These are phyloP conservation scores for Neocallimastix lanati DNA, from an alignment of 192 early-diverging fungal genomes.

Conservation along the genomic window DNA sequence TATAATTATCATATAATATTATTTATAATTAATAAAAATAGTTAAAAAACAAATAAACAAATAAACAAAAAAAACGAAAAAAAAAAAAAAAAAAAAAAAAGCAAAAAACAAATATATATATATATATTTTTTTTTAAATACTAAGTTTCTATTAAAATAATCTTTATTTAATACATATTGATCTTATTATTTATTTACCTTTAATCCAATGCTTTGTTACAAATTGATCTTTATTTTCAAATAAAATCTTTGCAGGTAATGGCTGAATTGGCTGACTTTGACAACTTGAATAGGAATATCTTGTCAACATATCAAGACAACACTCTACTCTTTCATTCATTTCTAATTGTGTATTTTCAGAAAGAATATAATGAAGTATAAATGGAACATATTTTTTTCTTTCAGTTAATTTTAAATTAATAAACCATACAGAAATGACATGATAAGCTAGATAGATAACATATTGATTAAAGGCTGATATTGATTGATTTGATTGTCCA, in stretches of 20 bases:
- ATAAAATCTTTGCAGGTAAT: background rate
- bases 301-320: constrained; percentile 83
- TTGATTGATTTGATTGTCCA: background rate
- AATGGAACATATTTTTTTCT: constrained; percentile 61
- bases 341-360: constrained; percentile 30
- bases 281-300: constrained; percentile 58
- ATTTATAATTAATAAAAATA: too few species aligned
- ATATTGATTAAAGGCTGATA: constrained; percentile 47
- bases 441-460: constrained; percentile 84
- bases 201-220: background rate
- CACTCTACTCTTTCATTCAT: constrained; percentile 79
- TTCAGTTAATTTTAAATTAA: constrained; percentile 52
- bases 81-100: too few species aligned
- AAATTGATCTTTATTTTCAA: background rate
- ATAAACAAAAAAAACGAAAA: too few species aligned
- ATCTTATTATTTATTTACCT: background rate
- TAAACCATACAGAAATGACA: constrained; percentile 76
- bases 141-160: too few species aligned
- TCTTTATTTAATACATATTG: too few species aligned
- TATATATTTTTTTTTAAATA: too few species aligned
- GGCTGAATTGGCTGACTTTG: background rate
- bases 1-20: too few species aligned
- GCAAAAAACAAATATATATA: too few species aligned
- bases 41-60: too few species aligned
- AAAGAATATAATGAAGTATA: constrained; percentile 54